Evolutionary conservation across 2,329 filamentous ascomycete genomes (phyloP), one percentile per base, ranked within the genome.

Genomic region (Alternaria arborescens): DNA sequence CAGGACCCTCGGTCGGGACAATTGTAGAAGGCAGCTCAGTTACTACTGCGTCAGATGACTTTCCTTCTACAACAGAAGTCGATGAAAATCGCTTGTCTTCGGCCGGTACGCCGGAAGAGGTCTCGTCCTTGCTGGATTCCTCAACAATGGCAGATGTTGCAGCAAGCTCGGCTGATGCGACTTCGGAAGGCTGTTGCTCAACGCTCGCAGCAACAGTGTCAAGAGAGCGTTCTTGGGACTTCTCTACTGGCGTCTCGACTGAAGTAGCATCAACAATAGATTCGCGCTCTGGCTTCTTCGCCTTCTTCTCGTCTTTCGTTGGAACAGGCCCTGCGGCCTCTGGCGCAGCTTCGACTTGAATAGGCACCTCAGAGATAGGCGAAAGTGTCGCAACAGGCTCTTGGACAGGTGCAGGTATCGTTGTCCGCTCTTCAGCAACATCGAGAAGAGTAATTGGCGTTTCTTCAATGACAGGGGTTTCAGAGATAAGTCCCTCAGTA

Each of bases 221-320:
- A 38, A 62, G 53, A 30, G 42, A 41, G 16, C 48, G 47, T 26
- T 63, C 51, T n/a, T 47, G 38, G 14, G 42, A 43, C 34, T 56
- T 40, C 10, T 67, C 66, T 18, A 60, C 20, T 12, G 57, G 50
- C 11, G 46, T 58, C 22, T 61, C 55, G 3, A 36, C 10, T 22
- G 40, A 22, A 5, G 46, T 60, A 20, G 55, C 55, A n/a, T 68
- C 67, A 2, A 57, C 59, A 18, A 58, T 38, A 28, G 67, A 71
- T 34, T 59, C 62, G 32, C 65, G 65, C 54, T 73, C 71, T 8
- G 63, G 54, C 28, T 74, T 72, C 62, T 74, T 69, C 3, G 43
- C 51, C 38, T 66, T 61, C 50, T 73, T 71, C 57, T 70, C 14
- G 32, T 36, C 69, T 43, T 70, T 67, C 47, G 65, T 66, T 0